phyloP scores from a whole-genome alignment of 2,329 filamentous ascomycete genomes.

The Ophiocordyceps australis region DNA sequence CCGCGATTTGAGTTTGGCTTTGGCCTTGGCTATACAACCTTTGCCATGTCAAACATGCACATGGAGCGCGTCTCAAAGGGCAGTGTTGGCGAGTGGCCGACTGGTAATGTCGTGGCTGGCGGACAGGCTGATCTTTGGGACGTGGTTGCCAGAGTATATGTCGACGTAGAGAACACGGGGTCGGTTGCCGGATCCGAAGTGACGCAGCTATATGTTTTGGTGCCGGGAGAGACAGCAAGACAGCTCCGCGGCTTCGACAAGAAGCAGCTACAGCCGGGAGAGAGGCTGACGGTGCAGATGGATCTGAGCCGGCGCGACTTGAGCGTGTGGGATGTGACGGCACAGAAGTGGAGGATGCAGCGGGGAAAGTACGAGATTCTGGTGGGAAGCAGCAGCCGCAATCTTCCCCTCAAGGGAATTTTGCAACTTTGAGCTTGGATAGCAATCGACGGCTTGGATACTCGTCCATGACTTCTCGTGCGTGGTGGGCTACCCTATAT shows the following conservation, averaged over 20 bases:
- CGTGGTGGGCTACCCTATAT: too few species aligned
- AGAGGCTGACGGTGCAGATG: conserved; percentile 26
- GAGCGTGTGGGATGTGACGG: conserved; percentile 44
- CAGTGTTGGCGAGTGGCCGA: conserved; percentile 16
- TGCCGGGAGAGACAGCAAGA: conserved; percentile 27
- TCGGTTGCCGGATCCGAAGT: conserved; percentile 23
- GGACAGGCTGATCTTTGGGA: conserved; percentile 30
- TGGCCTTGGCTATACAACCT: conserved; percentile 36
- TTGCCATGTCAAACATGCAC: conserved; percentile 23
- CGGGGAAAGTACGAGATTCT: conserved; percentile 23
- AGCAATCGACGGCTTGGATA: too few species aligned
- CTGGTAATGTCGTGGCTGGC: conserved; percentile 19
- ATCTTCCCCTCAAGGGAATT: conserved; percentile 20
- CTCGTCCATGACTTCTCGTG: too few species aligned
- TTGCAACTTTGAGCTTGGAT: conserved; percentile 7
- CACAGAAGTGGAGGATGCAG: conserved; percentile 41
- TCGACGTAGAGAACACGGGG: conserved; percentile 23
- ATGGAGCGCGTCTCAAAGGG: conserved; percentile 9
- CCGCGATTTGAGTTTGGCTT: conserved; percentile 38
- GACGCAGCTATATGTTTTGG: conserved; percentile 27
- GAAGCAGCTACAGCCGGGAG: conserved; percentile 25
- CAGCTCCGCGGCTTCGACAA: conserved; percentile 54
- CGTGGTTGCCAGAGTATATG: conserved; percentile 18
- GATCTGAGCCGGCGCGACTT: conserved; percentile 42
- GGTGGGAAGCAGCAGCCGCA: conserved; percentile 28